Evolutionary conservation across 371 early-diverging fungal genomes (phyloP).

Genomic region (Choanephora cucurbitarum): DNA sequence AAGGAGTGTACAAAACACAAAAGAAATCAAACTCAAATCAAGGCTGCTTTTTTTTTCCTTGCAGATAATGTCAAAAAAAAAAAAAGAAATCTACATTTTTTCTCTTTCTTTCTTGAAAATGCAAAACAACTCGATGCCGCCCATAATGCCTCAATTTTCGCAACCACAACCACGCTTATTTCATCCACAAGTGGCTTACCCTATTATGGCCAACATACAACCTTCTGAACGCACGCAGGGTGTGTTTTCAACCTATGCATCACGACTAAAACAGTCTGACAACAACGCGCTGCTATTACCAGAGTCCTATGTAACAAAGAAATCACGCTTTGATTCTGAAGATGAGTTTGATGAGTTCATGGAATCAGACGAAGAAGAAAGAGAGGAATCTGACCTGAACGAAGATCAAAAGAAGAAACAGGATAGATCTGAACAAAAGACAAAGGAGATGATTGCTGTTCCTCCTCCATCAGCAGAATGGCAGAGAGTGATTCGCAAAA

Average conservation of each 20-base stretch:
- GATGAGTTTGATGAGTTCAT: constrained; percentile 40
- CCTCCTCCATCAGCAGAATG: constrained; percentile 7
- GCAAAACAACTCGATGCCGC: background rate
- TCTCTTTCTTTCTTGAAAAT: background rate
- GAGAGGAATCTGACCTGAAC: constrained; percentile 15
- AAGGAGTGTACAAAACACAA: too few species aligned
- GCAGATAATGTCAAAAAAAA: too few species aligned
- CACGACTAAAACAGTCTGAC: constrained; percentile 47
- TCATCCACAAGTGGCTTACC: constrained; percentile 14
- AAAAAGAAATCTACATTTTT: too few species aligned
- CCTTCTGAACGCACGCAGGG: constrained; percentile 30
- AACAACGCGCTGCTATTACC: constrained; percentile 50
- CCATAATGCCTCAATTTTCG: constrained; percentile 6
- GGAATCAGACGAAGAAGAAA: constrained; percentile 35
- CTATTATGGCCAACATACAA: constrained; percentile 3
- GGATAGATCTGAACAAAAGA: constrained; percentile 8
- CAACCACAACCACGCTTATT: constrained; percentile 12
- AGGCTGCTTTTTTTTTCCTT: too few species aligned
- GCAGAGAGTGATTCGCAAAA: constrained; percentile 36
- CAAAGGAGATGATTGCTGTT: background rate
- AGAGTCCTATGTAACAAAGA: constrained; percentile 36
- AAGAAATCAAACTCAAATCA: too few species aligned
- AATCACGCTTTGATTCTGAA: constrained; percentile 41
- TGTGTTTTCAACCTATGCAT: constrained; percentile 44
- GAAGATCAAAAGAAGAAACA: constrained; percentile 7